Evolutionary conservation across 108 stramenopile species (phyloP), one percentile per base, ranked within the genome.

Genomic region (Cylindrotheca fusiformis): DNA sequence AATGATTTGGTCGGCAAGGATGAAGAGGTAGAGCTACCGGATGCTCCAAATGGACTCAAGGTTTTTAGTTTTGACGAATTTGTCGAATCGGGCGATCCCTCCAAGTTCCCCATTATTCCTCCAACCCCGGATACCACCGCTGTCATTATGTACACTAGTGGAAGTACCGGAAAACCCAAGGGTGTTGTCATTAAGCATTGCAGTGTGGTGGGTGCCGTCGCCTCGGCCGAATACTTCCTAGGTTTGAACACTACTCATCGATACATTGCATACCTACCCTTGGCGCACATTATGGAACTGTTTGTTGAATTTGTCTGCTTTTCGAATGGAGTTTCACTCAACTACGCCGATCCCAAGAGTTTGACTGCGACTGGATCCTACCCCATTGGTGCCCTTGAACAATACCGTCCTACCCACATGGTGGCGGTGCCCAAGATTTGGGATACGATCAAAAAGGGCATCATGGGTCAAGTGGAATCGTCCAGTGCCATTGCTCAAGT

Each of bases 151-250:
- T 79, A 44, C n/a, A n/a, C n/a, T n/a, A n/a, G n/a, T n/a, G n/a
- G n/a, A n/a, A n/a, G n/a, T n/a, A n/a, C n/a, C n/a, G 90, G 91
- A 46, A 88, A 95, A 63, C 96, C 97, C 18, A 98, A 98, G 84
- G 97, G 96, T 65, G 96, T 96, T 6, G 82, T 95, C 52, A 81
- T 95, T 41, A 81, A 77, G 8, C 96, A 97, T 76, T 46, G 54
- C 25, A 89, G 90, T 72, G 63, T 97, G 29, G 66, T 94, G 17
- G 91, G 85, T 19, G 77, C 66, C 14, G 87, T 87, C 6, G 25
- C 55, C 28, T 14, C 17, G 18, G 14, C 29, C 17, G 55, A 30
- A 6, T 30, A 12, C 21, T 31, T 14, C 29, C 6, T 56, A 12
- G 14, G 32, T 56, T 12, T 56, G 28, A 6, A 17, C 10, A 14